Base-by-base conservation (phyloP, 2,329 filamentous ascomycete species). In the Penicillium crustosum region DNA sequence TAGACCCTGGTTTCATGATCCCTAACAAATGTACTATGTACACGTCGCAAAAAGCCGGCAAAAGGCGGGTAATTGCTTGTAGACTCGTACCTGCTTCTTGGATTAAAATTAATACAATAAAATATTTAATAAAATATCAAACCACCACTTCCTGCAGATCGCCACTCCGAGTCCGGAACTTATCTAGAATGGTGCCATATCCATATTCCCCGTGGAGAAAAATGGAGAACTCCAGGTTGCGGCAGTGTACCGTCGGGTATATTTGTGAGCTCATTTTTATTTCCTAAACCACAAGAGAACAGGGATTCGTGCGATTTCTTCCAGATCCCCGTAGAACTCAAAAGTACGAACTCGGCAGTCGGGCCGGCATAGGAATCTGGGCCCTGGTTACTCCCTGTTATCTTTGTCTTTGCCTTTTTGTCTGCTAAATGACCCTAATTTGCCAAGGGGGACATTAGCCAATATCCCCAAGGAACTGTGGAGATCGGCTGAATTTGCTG, bases 201-300 rank as follows among this genome's bases (percentile, higher is more conserved):
- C 55, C 62, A 66, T 65, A 62, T 48, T 35, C 59, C 55, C 64
- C 64, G 54, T 65, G 64, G 60, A 60, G 57, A 62, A 56, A 48
- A 49, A 41, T 54, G 53, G 44, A 50, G 53, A 42, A 42, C 47
- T 55, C 47, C 35, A 52, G 15, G 8, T 42, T 42, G 15, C 19
- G 44, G 29, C 19, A 48, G 29, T 33, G 25, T 48, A 33, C 19
- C 12, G n/a, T 9, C 29, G 19, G 31, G 15, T 48, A 35, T 48
- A 35, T 47, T 17, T 48, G 19, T 23, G 13, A 25, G 29, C 31
- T 25, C 13, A 17, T 25, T 48, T 25, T 35, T 35, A 33, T 23
- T 13, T 27, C 29, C 21, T 33, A 9, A 51, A 35, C 6, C 15
- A n/a, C n/a, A 42, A 36, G 12, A 9, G 27, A 25, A 38, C 43